phyloP scores from a whole-genome alignment of 345 rosid genomes.

The Isatis tinctoria region DNA sequence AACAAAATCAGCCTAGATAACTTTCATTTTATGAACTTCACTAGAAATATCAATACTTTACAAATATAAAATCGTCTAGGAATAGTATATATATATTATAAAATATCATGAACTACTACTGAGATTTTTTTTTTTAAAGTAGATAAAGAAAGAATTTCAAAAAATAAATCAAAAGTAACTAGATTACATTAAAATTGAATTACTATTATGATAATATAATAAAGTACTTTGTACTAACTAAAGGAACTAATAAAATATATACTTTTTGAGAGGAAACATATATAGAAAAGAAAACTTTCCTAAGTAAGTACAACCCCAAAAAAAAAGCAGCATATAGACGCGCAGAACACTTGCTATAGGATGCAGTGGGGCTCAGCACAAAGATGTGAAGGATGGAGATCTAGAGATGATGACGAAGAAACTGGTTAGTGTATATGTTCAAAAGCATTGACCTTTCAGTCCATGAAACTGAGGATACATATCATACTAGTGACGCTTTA shows the following conservation, averaged over 20 bases:
- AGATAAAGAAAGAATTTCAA: neutral
- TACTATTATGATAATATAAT: neutral
- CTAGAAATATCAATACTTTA: neutral
- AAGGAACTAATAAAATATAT: neutral
- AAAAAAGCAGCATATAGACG: neutral
- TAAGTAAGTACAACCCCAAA: neutral
- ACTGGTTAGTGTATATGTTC: conserved; percentile 45
- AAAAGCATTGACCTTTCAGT: neutral
- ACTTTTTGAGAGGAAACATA: neutral
- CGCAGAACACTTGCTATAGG: conserved; percentile 85
- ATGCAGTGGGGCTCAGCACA: conserved; percentile 83
- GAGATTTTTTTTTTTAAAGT: neutral
- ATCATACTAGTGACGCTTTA: conserved; percentile 1
- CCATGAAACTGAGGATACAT: neutral
- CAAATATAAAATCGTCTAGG: neutral
- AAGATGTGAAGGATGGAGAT: conserved; percentile 79
- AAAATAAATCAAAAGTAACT: neutral
- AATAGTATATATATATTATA: neutral
- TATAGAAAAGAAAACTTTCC: conserved; percentile 12
- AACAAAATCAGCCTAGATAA: neutral
- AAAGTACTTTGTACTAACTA: conserved; percentile 3
- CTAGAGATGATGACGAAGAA: conserved; percentile 76
- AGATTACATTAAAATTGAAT: neutral
- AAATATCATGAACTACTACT: neutral
- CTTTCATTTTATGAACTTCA: conserved; percentile 4